These are phyloP conservation scores for Coelastrella sp. DNA, from an alignment of 139 green algal genomes.

Conservation along the genomic window DNA sequence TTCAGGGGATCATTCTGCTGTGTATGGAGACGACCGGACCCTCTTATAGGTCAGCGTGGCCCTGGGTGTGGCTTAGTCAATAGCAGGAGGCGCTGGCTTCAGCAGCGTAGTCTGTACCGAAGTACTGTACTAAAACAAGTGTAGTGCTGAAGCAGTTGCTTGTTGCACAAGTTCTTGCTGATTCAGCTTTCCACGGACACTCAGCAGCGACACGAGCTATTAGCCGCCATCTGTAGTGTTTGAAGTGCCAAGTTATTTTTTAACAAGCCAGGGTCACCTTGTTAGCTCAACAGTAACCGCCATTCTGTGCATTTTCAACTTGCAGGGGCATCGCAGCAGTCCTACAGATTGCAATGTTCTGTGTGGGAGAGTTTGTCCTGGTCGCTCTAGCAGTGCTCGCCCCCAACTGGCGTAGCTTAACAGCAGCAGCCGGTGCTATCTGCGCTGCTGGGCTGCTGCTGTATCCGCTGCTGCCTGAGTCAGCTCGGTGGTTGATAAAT, in stretches of 20 bases:
- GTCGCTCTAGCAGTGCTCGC: neutral
- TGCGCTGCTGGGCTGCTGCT: neutral
- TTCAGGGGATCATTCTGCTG: conserved; percentile 18
- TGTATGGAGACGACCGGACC: neutral
- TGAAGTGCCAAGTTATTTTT: neutral
- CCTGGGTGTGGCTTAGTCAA: neutral
- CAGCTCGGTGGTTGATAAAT: conserved; percentile 1
- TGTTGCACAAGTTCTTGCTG: neutral
- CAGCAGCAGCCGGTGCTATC: neutral
- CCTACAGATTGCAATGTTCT: neutral
- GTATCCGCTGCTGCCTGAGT: conserved; percentile 6
- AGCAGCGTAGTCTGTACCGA: neutral
- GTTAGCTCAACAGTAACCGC: neutral
- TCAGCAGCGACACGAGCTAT: too few species aligned
- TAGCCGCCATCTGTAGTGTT: neutral
- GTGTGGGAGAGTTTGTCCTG: conserved; percentile 5
- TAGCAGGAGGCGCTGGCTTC: neutral
- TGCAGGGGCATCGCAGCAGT: conserved; percentile 24
- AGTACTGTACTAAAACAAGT: neutral
- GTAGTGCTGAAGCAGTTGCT: neutral
- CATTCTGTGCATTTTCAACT: neutral
- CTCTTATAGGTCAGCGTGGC: neutral
- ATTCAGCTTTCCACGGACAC: too few species aligned
- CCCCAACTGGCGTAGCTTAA: conserved; percentile 14
- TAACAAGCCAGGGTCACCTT: neutral